Evolutionary conservation across 2,329 filamentous ascomycete species (phyloP).

Genomic region (Sporothrix pseudoabietina): DNA sequence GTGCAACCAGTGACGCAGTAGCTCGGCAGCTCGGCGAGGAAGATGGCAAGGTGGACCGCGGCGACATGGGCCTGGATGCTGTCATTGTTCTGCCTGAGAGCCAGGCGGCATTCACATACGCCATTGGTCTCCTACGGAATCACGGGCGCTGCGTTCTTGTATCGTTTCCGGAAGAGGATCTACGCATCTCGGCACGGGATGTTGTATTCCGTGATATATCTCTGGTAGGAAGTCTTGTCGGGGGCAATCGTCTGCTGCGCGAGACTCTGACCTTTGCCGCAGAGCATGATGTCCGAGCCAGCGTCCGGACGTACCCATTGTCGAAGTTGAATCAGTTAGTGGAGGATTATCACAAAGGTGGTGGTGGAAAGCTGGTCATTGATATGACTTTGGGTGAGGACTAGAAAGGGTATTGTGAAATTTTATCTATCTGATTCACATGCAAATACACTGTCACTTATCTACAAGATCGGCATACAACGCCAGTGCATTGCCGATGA

Average conservation of each 20-base stretch:
- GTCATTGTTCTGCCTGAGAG: neutral
- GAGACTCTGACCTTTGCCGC: neutral
- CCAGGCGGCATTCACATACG: slow-evolving; percentile 6
- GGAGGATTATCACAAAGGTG: neutral
- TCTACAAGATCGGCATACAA: slow-evolving; percentile 9
- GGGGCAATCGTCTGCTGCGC: slow-evolving; percentile 6
- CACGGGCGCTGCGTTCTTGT: neutral
- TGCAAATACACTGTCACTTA: neutral
- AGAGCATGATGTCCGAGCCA: neutral
- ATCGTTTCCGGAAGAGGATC: neutral
- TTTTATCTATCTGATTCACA: neutral
- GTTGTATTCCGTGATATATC: slow-evolving; percentile 3
- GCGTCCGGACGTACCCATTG: neutral
- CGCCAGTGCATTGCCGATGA: neutral
- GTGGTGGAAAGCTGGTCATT: neutral
- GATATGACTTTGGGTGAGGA: slow-evolving; percentile 5
- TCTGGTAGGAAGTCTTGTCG: neutral
- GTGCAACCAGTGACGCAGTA: neutral
- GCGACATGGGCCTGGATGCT: slow-evolving; percentile 8
- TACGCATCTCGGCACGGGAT: neutral
- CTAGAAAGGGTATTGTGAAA: neutral
- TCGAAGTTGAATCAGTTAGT: neutral
- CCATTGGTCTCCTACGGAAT: neutral
- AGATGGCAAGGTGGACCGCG: neutral
- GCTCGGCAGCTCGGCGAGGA: neutral